phyloP scores from a whole-genome alignment of 2,329 filamentous ascomycete genomes.

The Exserohilum rostratum region DNA sequence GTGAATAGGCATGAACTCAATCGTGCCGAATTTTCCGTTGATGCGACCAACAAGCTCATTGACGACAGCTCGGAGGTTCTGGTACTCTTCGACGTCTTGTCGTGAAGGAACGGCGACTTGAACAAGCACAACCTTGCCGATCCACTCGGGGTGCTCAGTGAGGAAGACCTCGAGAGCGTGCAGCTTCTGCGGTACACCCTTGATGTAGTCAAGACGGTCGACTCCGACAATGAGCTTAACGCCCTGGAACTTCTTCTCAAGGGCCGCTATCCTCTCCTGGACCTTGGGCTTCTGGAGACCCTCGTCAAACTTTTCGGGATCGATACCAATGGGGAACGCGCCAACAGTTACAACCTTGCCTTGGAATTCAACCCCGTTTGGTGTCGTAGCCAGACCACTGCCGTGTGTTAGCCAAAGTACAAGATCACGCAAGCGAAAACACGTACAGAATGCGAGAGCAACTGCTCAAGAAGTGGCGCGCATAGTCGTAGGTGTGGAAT shows the following conservation, averaged over 20 bases:
- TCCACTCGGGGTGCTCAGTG: slow-evolving; percentile 96
- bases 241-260: slow-evolving; percentile 90
- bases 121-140: slow-evolving; percentile 93
- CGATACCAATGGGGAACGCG: slow-evolving; percentile 96
- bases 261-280: slow-evolving; percentile 80
- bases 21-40: slow-evolving; percentile 94
- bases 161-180: slow-evolving; percentile 96
- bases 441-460: slow-evolving; percentile 88
- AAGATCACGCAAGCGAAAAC: neutral
- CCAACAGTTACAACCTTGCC: slow-evolving; percentile 89
- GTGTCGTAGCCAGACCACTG: slow-evolving; percentile 75
- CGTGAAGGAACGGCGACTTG: slow-evolving; percentile 95
- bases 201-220: slow-evolving; percentile 97
- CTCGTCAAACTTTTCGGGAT: slow-evolving; percentile 94
- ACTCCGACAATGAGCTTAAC: slow-evolving; percentile 97
- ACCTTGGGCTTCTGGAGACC: slow-evolving; percentile 85
- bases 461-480: slow-evolving; percentile 94
- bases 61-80: slow-evolving; percentile 91
- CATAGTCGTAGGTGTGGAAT: slow-evolving; percentile 99
- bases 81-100: slow-evolving; percentile 97
- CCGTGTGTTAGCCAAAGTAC: slow-evolving; percentile 10
- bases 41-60: slow-evolving; percentile 97
- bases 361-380: slow-evolving; percentile 90
- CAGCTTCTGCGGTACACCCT: slow-evolving; percentile 96
- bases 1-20: slow-evolving; percentile 99